Evolutionary conservation across 257 asterid genomes (phyloP).

Genomic region (Ajuga chamaepitys): DNA sequence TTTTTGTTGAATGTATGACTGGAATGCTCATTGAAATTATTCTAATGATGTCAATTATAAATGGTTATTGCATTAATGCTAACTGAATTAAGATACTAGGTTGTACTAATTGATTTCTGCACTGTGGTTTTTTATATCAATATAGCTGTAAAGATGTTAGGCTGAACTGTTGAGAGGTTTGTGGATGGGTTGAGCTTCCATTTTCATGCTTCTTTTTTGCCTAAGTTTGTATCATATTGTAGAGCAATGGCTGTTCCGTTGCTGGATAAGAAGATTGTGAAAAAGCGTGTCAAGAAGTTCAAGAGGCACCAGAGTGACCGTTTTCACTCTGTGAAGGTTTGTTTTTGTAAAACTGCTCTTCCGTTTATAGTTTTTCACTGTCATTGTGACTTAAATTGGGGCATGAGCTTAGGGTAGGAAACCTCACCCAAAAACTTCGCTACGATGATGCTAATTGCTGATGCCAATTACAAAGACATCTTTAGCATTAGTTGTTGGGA

Average conservation of each 20-base stretch:
- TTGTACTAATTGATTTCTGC: neutral
- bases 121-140: neutral
- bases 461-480: neutral
- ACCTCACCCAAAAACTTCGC: neutral
- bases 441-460: neutral
- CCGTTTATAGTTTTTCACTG: neutral
- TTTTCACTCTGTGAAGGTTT: conserved; percentile 36
- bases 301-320: conserved; percentile 40
- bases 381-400: neutral
- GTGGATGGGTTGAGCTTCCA: neutral
- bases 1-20: neutral
- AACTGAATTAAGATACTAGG: neutral
- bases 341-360: neutral
- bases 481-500: neutral
- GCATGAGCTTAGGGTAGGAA: neutral
- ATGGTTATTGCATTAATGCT: neutral
- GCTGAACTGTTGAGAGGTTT: neutral
- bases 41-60: neutral
- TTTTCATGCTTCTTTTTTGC: neutral
- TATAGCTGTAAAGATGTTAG: neutral
- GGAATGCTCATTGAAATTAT: neutral
- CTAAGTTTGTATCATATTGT: neutral
- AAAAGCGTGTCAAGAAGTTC: conserved; percentile 37
- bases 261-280: conserved; percentile 35
- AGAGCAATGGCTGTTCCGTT: conserved; percentile 33